These are phyloP conservation scores for Boehmeria nivea DNA, from an alignment of 306 rosid species.

Conservation along the genomic window DNA sequence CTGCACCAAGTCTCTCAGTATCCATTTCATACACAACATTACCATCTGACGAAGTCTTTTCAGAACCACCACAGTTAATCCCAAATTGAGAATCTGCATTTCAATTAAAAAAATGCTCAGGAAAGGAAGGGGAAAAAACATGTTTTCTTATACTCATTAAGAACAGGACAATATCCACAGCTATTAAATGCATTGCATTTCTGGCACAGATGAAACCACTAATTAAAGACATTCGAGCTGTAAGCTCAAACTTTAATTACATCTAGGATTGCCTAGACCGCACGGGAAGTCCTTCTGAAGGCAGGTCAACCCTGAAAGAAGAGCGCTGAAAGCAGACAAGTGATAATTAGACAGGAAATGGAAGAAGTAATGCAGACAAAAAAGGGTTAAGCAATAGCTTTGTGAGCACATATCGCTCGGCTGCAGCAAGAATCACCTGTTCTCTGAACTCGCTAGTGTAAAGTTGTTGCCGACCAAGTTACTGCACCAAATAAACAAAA, in stretches of 20 bases:
- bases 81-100: conserved; percentile 53
- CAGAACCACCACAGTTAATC: conserved; percentile 65
- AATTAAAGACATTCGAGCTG: conserved; percentile 20
- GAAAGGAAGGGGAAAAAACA: neutral
- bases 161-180: neutral
- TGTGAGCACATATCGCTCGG: neutral
- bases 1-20: conserved; percentile 55
- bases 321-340: conserved; percentile 39
- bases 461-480: conserved; percentile 78
- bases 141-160: neutral
- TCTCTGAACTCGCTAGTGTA: conserved; percentile 35
- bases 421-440: conserved; percentile 46
- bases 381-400: neutral
- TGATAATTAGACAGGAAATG: neutral
- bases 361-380: neutral
- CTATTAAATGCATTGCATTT: no score
- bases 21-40: conserved; percentile 36
- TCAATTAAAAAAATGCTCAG: neutral
- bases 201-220: no score
- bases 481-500: conserved; percentile 34
- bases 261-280: conserved; percentile 39
- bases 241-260: conserved; percentile 53
- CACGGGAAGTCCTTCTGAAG: conserved; percentile 69
- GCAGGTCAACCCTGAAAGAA: conserved; percentile 63
- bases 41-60: conserved; percentile 30